Percentiles rank a stretch among this genome's conserved stretches.
phyloP scores from a whole-genome alignment of 345 rosid species.

The Eucalyptus cloeziana region DNA sequence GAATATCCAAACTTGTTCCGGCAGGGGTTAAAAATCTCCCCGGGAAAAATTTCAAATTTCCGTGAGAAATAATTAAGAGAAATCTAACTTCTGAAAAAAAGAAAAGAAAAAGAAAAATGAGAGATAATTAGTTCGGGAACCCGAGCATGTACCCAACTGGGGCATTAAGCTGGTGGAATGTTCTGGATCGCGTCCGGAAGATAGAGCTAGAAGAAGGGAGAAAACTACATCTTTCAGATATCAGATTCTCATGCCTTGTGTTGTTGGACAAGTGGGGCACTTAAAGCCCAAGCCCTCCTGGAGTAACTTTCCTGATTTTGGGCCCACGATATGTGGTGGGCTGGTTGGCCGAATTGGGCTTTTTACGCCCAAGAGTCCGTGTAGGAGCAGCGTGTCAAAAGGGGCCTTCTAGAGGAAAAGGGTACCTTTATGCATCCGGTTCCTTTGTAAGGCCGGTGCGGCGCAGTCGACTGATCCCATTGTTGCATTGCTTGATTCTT shows the following conservation, averaged over 20 bases:
- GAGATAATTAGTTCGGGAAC: accelerated
- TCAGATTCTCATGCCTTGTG: background rate
- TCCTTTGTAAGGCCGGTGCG: background rate
- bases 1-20: accelerated
- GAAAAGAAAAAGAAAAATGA: background rate
- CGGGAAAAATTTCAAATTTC: accelerated
- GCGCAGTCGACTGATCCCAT: accelerated
- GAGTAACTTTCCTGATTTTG: background rate
- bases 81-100: background rate
- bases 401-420: background rate
- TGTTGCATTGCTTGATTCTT: background rate
- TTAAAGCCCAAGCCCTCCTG: background rate
- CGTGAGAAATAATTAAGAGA: background rate
- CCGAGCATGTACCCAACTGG: background rate
- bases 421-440: background rate
- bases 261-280: background rate
- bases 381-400: background rate
- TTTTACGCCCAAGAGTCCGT: background rate
- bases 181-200: background rate
- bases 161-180: background rate
- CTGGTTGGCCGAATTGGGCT: background rate
- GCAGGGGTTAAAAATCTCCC: accelerated
- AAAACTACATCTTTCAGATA: background rate
- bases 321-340: background rate
- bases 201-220: background rate